Base-by-base conservation (phyloP, 2,329 filamentous ascomycete species). In the Thelonectria discophora region DNA sequence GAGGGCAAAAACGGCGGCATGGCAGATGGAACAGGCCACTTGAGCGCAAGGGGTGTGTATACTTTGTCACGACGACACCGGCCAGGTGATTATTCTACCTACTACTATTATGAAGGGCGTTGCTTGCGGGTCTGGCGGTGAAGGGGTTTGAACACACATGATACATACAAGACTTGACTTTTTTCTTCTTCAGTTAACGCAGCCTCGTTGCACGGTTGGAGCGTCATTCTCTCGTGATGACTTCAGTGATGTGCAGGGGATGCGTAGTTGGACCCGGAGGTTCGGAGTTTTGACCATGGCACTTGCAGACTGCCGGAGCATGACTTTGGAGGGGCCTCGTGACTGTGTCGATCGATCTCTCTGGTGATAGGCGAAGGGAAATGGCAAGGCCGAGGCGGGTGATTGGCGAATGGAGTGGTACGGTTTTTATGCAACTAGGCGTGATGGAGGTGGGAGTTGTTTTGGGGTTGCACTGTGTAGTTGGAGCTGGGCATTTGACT, bases 1-100 rank as follows among this genome's bases (percentile, higher is more conserved):
- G 79, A 81, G 93, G 65, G 92, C 92, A 1, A 97, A 94, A 79
- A 89, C 87, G 45, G 93, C 92, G 1, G 77, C 90, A 12, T 89
- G 89, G 79, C 88, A 94, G 76, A 86, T 95, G 77, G 87, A 84
- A 65, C 76, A 80, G 65, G 75, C 73, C 15, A 68, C 70, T 30
- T 73, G n/a, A 69, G 42, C 2, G 34, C 8, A 12, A 37, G 34
- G 11, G 34, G 12, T 15, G 34, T 8, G 12, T 15, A 12, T 8
- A 30, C 27, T 8, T 30, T 30, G 9, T 30, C 9, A 30, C 9
- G 27, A 30, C 9, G 8, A 10, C 9, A 30, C 4, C 27, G 27
- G 27, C 27, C 27, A 30, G 8, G 6, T 8, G 34, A 13, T 13
- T 37, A 37, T 37, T 37, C 34, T 37, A 9, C 18, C 32, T 37